Evolutionary conservation across 2,329 filamentous ascomycete genomes (phyloP), one percentile per base, ranked within the genome.

Genomic region (Colletotrichum echinochloae): DNA sequence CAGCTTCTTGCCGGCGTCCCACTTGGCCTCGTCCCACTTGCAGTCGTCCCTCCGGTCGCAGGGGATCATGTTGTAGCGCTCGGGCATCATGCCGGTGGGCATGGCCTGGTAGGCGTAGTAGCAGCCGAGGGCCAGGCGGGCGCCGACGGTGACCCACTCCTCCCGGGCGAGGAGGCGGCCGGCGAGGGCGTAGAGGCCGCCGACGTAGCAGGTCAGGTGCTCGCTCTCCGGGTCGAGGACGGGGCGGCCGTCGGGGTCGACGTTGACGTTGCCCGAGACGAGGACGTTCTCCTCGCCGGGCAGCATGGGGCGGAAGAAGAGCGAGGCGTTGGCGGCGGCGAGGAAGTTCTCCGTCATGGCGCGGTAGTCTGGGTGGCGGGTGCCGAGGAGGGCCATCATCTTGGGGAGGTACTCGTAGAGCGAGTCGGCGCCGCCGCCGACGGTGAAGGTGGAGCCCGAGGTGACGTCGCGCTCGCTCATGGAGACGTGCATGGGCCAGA

Each of bases 401-500:
- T 83, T 83, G 39, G 82, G 79, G 8, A 83, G 74, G 70, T 83
- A 83, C 68, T 83, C 81, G 62, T 80, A 83, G 0, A 80, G 72
- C 14, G 81, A 85, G 72, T 86, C 84, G 20, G 79, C 81, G 57
- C 76, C 77, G 23, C 78, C 82, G 16, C 80, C 83, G 14, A 83
- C 75, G 1, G 80, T 82, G 57, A 82, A 83, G 49, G 68, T 35
- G 16, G 73, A 65, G 64, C 66, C 69, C 35, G 66, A 57, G 12
- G 33, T 44, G 62, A 82, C 82, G 77, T 78, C 84, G 78, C 78
- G 86, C 85, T 57, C 85, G 83, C 71, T 84, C 86, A 76, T 88
- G 75, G 91, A 90, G 12, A 94, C 80, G 66, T 81, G 83, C 60
- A 89, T 84, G 1, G 92, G 92, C 91, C 92, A 95, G 79, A 94